A percentile compares a stretch with the other conserved stretches of the same genome.
Conservation (phyloP, 2,329 filamentous ascomycete species). For the Chalaropsis ovoidea region DNA sequence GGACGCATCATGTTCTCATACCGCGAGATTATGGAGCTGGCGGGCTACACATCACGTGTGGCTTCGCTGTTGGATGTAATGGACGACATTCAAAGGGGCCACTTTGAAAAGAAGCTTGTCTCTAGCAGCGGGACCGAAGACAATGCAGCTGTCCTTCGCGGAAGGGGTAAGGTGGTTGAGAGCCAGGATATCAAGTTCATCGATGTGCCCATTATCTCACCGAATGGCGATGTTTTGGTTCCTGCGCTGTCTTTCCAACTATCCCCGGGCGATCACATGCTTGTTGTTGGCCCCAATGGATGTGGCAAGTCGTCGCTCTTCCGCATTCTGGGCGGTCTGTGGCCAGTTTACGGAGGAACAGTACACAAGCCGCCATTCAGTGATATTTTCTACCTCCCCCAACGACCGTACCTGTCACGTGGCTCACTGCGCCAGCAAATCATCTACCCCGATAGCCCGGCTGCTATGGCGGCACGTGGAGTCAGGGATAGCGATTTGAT, state of each 20-base stretch:
- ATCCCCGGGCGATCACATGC: conserved; percentile 73
- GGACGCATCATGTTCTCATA: conserved; percentile 96
- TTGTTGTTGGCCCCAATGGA: conserved; percentile 93
- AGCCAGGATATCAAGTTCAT: conserved; percentile 75
- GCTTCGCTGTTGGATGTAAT: conserved; percentile 85
- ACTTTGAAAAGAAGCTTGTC: conserved; percentile 93
- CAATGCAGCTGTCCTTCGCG: conserved; percentile 72
- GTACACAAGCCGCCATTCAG: conserved; percentile 85
- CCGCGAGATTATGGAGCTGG: conserved; percentile 91
- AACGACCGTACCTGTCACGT: conserved; percentile 83
- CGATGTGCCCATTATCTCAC: conserved; percentile 90
- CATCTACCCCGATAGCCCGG: conserved; percentile 83
- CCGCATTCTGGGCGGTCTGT: conserved; percentile 88
- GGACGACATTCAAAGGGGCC: conserved; percentile 79
- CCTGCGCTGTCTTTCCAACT: conserved; percentile 79
- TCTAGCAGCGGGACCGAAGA: conserved; percentile 73
- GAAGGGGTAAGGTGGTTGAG: conserved; percentile 72
- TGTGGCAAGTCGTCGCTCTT: conserved; percentile 96
- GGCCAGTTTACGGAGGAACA: conserved; percentile 92
- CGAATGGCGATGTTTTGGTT: conserved; percentile 88
- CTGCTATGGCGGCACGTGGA: conserved; percentile 76
- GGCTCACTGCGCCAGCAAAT: conserved; percentile 93
- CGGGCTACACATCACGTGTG: conserved; percentile 88
- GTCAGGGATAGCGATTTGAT: conserved; percentile 73
- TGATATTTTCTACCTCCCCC: conserved; percentile 96